These are phyloP conservation scores for Fusarium lyarnte DNA, from an alignment of 2,329 filamentous ascomycete genomes.

Conservation along the genomic window DNA sequence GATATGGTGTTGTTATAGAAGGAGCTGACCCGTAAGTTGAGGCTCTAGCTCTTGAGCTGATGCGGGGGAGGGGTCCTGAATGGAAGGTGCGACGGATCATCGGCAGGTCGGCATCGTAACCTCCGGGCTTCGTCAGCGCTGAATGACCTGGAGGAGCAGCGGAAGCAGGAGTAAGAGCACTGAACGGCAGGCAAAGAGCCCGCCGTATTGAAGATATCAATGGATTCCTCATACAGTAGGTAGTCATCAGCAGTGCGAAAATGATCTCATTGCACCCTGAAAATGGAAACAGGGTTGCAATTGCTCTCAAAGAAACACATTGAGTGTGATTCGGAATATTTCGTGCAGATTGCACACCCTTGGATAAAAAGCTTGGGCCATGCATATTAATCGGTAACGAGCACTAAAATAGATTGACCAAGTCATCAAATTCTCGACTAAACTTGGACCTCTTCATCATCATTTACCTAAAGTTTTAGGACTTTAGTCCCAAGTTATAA, in stretches of 20 bases:
- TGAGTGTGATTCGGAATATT: conserved; percentile 3
- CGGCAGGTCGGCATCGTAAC: conserved; percentile 28
- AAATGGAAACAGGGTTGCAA: neutral
- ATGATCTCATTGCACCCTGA: neutral
- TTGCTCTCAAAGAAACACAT: neutral
- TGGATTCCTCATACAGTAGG: conserved; percentile 6
- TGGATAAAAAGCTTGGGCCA: conserved; percentile 5
- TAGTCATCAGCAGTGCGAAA: neutral
- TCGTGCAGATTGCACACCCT: neutral
- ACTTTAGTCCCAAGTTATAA: neutral
- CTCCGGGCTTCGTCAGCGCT: conserved; percentile 11
- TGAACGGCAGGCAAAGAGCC: conserved; percentile 2
- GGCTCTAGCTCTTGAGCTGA: conserved; percentile 31
- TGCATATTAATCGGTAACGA: neutral
- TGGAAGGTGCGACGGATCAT: conserved; percentile 38
- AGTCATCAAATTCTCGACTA: neutral
- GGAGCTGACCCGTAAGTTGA: conserved; percentile 27
- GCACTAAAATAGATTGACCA: neutral
- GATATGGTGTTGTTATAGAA: neutral
- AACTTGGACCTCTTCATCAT: neutral
- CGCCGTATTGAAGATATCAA: conserved; percentile 7
- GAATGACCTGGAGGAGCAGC: neutral
- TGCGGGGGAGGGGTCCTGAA: conserved; percentile 42
- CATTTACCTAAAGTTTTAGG: neutral
- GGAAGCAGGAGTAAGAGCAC: neutral